Base-by-base conservation (phyloP, 139 green algal species). In the Parachlorella kessleri region DNA sequence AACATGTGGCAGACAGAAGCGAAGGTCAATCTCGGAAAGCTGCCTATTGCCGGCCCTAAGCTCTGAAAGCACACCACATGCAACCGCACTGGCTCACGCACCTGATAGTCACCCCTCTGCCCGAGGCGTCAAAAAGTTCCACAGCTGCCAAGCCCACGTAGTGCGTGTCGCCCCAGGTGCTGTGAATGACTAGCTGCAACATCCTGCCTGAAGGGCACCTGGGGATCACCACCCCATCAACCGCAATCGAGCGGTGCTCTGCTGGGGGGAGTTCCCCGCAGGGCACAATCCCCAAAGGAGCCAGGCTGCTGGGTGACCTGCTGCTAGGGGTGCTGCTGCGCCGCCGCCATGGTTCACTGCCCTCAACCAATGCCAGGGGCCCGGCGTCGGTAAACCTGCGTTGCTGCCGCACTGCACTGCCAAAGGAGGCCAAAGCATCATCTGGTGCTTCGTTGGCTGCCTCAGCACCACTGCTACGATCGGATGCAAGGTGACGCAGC, bases 111-210 rank as follows among this genome's bases (percentile, higher is more conserved):
- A 89, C 35, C 40, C 66, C 37, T 64, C 73, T 41, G 23, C 84
- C 84, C 6, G 8, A 5, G 3, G 32, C 32, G 69, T 89, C 81
- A 74, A 89, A 89, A 54, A 89, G 48, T 37, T 89, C 84, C 8
- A 89, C 71, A 18, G 76, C 84, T 10, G 67, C 54, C 36, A 89
- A 64, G 6, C 84, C 84, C 59, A 89, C 79, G 30, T 85, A 86
- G 70, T 85, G 70, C 30, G 42, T n/a, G 76, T 89, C 84, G 33
- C 84, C 84, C 84, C 84, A 89, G n/a, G 78, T 89, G 35, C 42
- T 66, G 64, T 76, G 69, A n/a, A 89, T 80, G 24, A 48, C 24
- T 35, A 87, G 38, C 73, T 79, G 66, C 32, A 87, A 67, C 38
- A 82, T 37, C 63, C 59, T n/a, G 1, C 82, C 77, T 23, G 39